A percentile compares a stretch with the other conserved stretches of the same genome.
Evolutionary conservation across 306 rosid species (phyloP).

Genomic region (Citrullus mucosospermus): DNA sequence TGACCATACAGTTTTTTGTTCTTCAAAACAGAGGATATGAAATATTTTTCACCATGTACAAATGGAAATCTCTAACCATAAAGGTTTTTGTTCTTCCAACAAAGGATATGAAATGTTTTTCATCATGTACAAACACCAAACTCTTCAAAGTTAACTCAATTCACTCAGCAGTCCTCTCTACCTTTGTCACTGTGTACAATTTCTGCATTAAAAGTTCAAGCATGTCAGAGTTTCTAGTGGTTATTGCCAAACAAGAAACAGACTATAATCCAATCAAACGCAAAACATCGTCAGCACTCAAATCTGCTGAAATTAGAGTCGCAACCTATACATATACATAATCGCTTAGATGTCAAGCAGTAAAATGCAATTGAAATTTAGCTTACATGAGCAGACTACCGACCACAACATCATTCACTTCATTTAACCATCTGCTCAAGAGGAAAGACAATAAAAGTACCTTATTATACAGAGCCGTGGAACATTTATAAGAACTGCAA

Average conservation of each 20-base stretch:
- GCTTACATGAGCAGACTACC: neutral
- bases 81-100: neutral
- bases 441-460: neutral
- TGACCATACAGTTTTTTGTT: too few relatives aligned
- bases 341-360: neutral
- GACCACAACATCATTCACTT: neutral
- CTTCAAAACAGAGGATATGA: neutral
- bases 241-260: neutral
- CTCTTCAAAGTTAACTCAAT: neutral
- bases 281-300: neutral
- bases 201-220: slow-evolving; percentile 14
- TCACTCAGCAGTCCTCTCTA: neutral
- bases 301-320: neutral
- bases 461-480: neutral
- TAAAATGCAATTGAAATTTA: neutral
- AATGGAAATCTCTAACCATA: neutral
- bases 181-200: neutral
- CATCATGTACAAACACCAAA: slow-evolving; percentile 1
- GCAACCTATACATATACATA: neutral
- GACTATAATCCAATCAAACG: neutral
- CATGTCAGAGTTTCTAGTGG: neutral
- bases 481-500: neutral
- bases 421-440: neutral
- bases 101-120: neutral
- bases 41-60: neutral